Percentiles rank a stretch among this genome's conserved stretches.
Evolutionary conservation across 116 monocot genomes (phyloP).

Genomic region (Thalassia testudinum): DNA sequence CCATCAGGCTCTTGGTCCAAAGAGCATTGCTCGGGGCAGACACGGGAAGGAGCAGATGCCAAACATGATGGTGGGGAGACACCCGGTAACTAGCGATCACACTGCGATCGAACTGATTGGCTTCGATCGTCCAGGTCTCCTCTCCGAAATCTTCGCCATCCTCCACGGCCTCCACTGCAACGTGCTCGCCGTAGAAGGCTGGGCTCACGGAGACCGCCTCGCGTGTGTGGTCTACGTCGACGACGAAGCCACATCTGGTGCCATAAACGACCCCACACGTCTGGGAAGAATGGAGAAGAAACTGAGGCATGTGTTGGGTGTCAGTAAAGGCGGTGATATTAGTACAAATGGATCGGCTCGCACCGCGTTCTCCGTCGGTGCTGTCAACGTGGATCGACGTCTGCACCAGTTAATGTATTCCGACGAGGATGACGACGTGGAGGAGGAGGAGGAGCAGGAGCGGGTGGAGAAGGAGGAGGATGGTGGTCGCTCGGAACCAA

Average conservation of each 20-base stretch:
- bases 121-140: too few species aligned
- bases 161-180: slow-evolving; percentile 58
- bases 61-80: slow-evolving; percentile 54
- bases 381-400: slow-evolving; percentile 66
- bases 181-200: slow-evolving; percentile 66
- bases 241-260: too few species aligned
- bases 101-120: too few species aligned
- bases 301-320: slow-evolving; percentile 48
- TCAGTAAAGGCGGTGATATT: slow-evolving; percentile 17
- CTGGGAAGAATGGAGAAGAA: too few species aligned
- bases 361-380: slow-evolving; percentile 38
- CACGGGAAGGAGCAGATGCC: slow-evolving; percentile 20
- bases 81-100: slow-evolving; percentile 46
- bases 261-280: too few species aligned
- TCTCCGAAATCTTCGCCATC: too few species aligned
- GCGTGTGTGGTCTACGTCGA: slow-evolving; percentile 87
- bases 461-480: too few species aligned
- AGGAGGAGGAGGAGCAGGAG: slow-evolving; percentile 8
- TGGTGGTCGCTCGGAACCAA: slow-evolving; percentile 17
- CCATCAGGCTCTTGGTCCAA: slow-evolving; percentile 79
- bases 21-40: slow-evolving; percentile 30
- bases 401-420: slow-evolving; percentile 85
- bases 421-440: slow-evolving; percentile 46
- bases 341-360: too few species aligned
- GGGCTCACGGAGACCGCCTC: slow-evolving; percentile 71